Base-by-base conservation (phyloP, 176 grass and related monocot species). In the Oryza nivara region DNA sequence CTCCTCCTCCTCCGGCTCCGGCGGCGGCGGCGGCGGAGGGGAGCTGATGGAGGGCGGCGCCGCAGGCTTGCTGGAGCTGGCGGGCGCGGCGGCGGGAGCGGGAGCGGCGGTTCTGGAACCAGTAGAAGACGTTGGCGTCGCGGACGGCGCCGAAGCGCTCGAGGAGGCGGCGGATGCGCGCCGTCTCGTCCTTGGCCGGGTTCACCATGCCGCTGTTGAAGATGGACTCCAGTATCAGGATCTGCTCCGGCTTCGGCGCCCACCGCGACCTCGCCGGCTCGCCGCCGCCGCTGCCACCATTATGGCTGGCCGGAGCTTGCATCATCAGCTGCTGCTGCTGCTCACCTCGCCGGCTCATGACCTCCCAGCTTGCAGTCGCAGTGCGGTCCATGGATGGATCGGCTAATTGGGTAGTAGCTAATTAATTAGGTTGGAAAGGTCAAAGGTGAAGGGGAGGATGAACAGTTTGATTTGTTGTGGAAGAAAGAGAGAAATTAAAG, bases 131-230 rank as follows among this genome's bases (percentile, higher is more conserved):
- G 88, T 90, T 90, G 58, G 83, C 88, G 13, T 90, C 88, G 0
- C 88, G 83, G 45, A 90, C 88, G 25, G 79, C 58, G 67, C 88
- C 83, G 79, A 90, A 90, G 35, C 88, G 73, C 88, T 90, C 88
- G 3, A 90, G 83, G 1, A 86, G 67, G 35, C 68, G 79, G 58
- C 88, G 88, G 45, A 90, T 90, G 73, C 83, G 78, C 67, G 83
- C 79, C 46, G 83, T 90, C 73, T 90, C 83, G 73, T 90, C 88
- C 47, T 86, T 90, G 73, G 88, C 73, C 4, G 88, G 83, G 83
- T 90, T 90, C 67, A 90, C 88, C 88, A 78, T 90, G 35, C 88
- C 88, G 58, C 88, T 86, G 88, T 90, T 90, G 83, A 90, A 90
- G 73, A 90, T 86, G 79, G 88, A 86, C 83, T 90, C 88, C 0